phyloP scores from a whole-genome alignment of 2,329 filamentous ascomycete species.

The Emergomyces pasteurianus region DNA sequence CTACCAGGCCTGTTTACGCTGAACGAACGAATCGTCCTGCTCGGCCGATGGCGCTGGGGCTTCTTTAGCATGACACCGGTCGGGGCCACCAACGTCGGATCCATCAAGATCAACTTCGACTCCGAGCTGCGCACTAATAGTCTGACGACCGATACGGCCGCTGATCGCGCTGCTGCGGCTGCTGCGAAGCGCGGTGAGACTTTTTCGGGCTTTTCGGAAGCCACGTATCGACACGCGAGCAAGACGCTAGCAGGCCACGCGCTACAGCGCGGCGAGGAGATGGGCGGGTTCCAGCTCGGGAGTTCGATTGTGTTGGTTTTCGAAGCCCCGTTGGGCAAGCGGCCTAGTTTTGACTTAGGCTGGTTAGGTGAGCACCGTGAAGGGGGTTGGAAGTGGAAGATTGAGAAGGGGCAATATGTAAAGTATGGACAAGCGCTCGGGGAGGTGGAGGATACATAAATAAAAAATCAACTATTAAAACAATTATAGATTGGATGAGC shows the following conservation, averaged over 20 bases:
- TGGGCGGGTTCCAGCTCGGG: conserved; percentile 94
- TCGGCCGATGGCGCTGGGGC: conserved; percentile 90
- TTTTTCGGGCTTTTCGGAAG: conserved; percentile 86
- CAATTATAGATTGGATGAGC: not conserved
- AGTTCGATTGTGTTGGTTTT: conserved; percentile 94
- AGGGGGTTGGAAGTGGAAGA: conserved; percentile 71
- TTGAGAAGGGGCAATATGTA: conserved; percentile 76
- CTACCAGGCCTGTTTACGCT: conserved; percentile 90
- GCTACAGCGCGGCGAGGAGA: conserved; percentile 79
- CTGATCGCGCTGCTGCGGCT: conserved; percentile 71
- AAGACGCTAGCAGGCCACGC: conserved; percentile 70
- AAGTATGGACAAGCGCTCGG: conserved; percentile 84
- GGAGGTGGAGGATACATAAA: conserved; percentile 38
- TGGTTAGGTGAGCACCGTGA: conserved; percentile 45
- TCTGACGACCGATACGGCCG: conserved; percentile 81
- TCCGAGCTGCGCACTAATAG: conserved; percentile 85
- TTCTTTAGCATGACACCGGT: conserved; percentile 97
- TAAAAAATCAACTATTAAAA: not conserved
- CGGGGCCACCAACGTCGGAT: conserved; percentile 93
- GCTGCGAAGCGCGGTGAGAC: conserved; percentile 64
- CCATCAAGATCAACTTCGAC: conserved; percentile 95
- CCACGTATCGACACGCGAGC: conserved; percentile 71
- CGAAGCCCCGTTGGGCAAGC: conserved; percentile 63
- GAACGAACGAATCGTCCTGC: conserved; percentile 87
- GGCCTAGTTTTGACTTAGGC: conserved; percentile 48